These are phyloP conservation scores for Nyssa sinensis DNA, from an alignment of 148 eudicot genomes.

Conservation along the genomic window DNA sequence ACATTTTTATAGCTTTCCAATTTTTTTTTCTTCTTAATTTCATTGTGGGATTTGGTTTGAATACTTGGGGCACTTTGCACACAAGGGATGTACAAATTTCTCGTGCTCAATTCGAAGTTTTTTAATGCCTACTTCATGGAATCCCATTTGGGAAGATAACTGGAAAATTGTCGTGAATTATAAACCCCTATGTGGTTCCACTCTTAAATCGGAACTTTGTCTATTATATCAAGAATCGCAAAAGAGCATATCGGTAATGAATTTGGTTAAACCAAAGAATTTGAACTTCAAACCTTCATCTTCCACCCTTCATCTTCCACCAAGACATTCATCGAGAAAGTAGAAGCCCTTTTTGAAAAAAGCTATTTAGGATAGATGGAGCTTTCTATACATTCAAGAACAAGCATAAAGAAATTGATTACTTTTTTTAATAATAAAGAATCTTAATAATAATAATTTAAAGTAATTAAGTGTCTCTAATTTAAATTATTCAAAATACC, in stretches of 20 bases:
- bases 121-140: not conserved
- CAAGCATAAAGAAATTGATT: too few relatives aligned
- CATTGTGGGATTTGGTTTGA: not conserved
- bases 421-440: too few relatives aligned
- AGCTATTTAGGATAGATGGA: too few relatives aligned
- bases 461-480: too few relatives aligned
- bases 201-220: not conserved
- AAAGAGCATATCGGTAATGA: not conserved
- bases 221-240: not conserved
- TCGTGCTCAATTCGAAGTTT: not conserved
- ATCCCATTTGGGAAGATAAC: not conserved
- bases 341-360: too few relatives aligned
- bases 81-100: not conserved
- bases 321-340: too few relatives aligned
- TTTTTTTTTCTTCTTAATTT: too few relatives aligned
- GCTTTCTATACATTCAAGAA: too few relatives aligned
- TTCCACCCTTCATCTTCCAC: too few relatives aligned
- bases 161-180: not conserved
- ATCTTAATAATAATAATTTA: too few relatives aligned
- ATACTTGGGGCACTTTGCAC: not conserved
- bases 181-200: not conserved
- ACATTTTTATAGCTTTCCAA: not conserved
- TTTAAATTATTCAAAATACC: too few relatives aligned
- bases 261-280: constrained; percentile 1
- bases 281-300: not conserved